phyloP scores from a whole-genome alignment of 495 filamentous ascomycete species.

The Lasiosphaeris hirsuta region DNA sequence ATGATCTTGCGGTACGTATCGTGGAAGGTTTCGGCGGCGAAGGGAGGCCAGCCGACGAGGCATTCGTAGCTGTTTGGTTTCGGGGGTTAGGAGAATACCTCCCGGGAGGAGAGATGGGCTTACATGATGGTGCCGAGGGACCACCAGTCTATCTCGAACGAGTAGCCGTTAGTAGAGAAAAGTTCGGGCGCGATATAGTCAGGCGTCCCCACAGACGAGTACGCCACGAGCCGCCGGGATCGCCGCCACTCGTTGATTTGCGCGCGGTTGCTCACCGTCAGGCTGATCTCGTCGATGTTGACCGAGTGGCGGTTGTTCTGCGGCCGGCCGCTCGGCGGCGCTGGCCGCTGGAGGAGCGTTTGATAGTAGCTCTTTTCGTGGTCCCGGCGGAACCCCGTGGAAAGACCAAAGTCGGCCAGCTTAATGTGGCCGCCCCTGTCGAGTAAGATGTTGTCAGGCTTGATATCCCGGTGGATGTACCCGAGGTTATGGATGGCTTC shows the following conservation, averaged over 20 bases:
- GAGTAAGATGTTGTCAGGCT: constrained; percentile 24
- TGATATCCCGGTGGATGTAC: constrained; percentile 75
- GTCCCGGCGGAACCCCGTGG: constrained; percentile 86
- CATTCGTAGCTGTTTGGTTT: constrained; percentile 64
- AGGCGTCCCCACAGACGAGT: constrained; percentile 89
- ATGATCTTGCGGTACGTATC: constrained; percentile 95
- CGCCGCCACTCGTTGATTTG: constrained; percentile 95
- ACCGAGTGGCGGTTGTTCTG: constrained; percentile 72
- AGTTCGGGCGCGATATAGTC: constrained; percentile 96
- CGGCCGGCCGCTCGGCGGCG: constrained; percentile 55
- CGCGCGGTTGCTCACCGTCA: constrained; percentile 90
- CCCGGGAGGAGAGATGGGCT: background rate
- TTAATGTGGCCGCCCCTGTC: constrained; percentile 68
- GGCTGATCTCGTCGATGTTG: constrained; percentile 85
- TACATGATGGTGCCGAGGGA: constrained; percentile 87
- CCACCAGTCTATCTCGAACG: constrained; percentile 94
- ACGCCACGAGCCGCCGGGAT: constrained; percentile 84
- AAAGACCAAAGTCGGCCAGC: constrained; percentile 92
- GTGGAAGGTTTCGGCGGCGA: constrained; percentile 85
- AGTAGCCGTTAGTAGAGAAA: constrained; percentile 83
- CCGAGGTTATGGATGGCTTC: constrained; percentile 91
- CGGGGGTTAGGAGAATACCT: background rate
- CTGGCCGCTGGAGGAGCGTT: constrained; percentile 65
- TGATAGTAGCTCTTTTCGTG: constrained; percentile 94
- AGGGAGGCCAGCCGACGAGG: constrained; percentile 91